These are phyloP conservation scores for Discostella stelligeroides DNA, from an alignment of 108 stramenopile species.

Conservation along the genomic window DNA sequence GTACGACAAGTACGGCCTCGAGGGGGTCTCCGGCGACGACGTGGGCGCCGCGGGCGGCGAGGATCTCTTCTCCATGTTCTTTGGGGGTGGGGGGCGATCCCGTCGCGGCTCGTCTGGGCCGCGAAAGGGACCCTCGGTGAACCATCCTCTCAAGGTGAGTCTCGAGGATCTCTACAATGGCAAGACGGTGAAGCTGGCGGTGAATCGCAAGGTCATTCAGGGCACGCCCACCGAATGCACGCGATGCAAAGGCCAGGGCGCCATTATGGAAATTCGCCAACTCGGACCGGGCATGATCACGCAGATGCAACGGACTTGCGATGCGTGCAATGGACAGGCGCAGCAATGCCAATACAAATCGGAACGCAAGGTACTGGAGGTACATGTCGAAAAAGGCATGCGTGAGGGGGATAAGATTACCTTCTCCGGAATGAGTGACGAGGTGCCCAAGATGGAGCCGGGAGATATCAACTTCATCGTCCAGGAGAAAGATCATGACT, in stretches of 20 bases:
- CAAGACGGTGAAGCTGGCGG: conserved; percentile 91
- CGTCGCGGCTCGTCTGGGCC: conserved; percentile 67
- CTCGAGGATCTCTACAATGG: conserved; percentile 97
- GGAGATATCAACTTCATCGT: conserved; percentile 97
- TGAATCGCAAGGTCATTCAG: conserved; percentile 90
- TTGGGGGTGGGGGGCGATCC: conserved; percentile 74
- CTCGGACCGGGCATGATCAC: conserved; percentile 93
- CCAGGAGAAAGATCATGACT: conserved; percentile 92
- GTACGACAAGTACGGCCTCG: conserved; percentile 93
- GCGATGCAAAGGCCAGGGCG: conserved; percentile 87
- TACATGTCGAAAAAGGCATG: conserved; percentile 95
- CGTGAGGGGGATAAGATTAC: conserved; percentile 91
- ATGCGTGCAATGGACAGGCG: conserved; percentile 79
- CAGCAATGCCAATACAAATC: conserved; percentile 65
- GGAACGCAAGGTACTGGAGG: conserved; percentile 86
- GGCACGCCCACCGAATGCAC: conserved; percentile 72
- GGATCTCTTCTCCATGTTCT: conserved; percentile 97
- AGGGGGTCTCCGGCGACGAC: conserved; percentile 84
- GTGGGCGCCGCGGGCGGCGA: conserved; percentile 75
- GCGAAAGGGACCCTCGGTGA: conserved; percentile 91
- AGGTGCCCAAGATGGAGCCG: conserved; percentile 89
- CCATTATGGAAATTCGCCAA: conserved; percentile 84
- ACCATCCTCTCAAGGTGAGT: conserved; percentile 90
- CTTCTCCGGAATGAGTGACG: conserved; percentile 93
- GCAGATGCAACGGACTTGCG: conserved; percentile 86